Conservation (phyloP, 345 rosid genomes). For the Populus davidiana region DNA sequence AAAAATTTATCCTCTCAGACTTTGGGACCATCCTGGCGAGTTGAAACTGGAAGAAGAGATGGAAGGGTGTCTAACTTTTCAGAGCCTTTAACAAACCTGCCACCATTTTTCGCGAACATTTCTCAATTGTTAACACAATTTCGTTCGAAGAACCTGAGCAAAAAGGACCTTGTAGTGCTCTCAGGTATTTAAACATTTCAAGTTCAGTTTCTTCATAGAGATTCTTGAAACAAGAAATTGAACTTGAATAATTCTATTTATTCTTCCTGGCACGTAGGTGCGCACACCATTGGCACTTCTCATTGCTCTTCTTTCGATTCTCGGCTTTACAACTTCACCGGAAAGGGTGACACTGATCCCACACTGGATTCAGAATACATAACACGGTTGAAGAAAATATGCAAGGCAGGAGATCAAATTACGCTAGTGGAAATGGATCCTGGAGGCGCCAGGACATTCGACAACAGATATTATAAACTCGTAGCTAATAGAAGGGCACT, state of each 20-base stretch:
- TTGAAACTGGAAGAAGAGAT: constrained; percentile 72
- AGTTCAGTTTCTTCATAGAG: background rate
- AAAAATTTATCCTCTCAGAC: constrained; percentile 19
- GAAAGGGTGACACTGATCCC: constrained; percentile 54
- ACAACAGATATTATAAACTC: constrained; percentile 40
- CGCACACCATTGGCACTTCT: constrained; percentile 63
- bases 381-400: constrained; percentile 29
- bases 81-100: constrained; percentile 31
- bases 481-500: constrained; percentile 59
- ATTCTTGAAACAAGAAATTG: background rate
- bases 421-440: constrained; percentile 72
- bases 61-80: constrained; percentile 41
- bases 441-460: constrained; percentile 61
- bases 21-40: constrained; percentile 40
- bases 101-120: constrained; percentile 40
- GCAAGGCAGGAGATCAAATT: constrained; percentile 44
- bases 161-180: constrained; percentile 54
- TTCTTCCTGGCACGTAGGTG: constrained; percentile 31
- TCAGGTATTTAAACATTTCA: constrained; percentile 36
- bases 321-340: constrained; percentile 71
- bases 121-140: constrained; percentile 32
- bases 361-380: constrained; percentile 41
- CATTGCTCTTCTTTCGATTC: constrained; percentile 48
- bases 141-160: constrained; percentile 34
- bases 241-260: background rate